phyloP scores from a whole-genome alignment of 2,329 filamentous ascomycete species.

The Calonectria montana region DNA sequence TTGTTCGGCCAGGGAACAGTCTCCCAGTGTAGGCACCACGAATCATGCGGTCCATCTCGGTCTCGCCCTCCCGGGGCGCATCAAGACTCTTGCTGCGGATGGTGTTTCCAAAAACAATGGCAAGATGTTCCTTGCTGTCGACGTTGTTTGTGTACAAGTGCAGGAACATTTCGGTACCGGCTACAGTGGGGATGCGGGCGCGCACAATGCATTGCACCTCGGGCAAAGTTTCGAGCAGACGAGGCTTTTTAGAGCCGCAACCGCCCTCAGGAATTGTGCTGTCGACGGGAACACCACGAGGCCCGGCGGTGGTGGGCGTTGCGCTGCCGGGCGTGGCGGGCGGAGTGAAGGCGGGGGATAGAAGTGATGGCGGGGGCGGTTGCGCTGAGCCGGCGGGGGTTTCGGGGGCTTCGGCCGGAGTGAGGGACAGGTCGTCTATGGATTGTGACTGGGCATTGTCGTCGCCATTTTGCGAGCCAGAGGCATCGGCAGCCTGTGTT shows the following conservation, averaged over 20 bases:
- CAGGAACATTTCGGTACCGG: conserved; percentile 94
- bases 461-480: conserved; percentile 27
- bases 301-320: conserved; percentile 58
- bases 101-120: conserved; percentile 92
- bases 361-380: conserved; percentile 72
- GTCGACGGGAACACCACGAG: conserved; percentile 70
- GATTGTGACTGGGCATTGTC: conserved; percentile 36
- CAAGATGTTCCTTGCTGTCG: conserved; percentile 95
- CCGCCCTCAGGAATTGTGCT: conserved; percentile 68
- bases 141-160: conserved; percentile 94
- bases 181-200: conserved; percentile 92
- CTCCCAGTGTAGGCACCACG: conserved; percentile 91
- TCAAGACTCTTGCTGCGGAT: conserved; percentile 83
- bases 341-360: conserved; percentile 88
- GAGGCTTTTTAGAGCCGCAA: conserved; percentile 73
- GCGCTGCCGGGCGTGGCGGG: conserved; percentile 71
- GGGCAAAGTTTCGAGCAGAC: conserved; percentile 80
- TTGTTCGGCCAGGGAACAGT: conserved; percentile 85
- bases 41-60: conserved; percentile 92
- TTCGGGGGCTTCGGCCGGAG: conserved; percentile 34
- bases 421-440: conserved; percentile 52
- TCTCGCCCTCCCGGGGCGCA: conserved; percentile 78
- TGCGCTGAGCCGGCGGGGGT: conserved; percentile 35
- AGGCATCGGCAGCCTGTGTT: conserved; percentile 43
- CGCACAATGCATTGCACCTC: conserved; percentile 94